Conservation (phyloP, 345 rosid genomes). For the Brassica napus region DNA sequence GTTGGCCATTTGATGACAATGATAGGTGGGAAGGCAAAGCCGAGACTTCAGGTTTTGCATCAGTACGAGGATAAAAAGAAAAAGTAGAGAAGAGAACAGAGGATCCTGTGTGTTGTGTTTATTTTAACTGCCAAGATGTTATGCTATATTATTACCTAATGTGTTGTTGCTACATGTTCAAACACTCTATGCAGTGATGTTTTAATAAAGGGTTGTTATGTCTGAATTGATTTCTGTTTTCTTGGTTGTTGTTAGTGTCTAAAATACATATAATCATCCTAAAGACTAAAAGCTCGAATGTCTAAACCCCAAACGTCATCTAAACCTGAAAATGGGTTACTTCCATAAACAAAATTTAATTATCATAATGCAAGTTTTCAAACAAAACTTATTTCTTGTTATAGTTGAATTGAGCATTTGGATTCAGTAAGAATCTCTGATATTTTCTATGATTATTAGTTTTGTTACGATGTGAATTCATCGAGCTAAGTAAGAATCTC, state of each 20-base stretch:
- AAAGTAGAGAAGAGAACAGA: background rate
- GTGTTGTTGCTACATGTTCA: background rate
- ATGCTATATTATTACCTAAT: background rate
- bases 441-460: too few species aligned
- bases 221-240: background rate
- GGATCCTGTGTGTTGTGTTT: constrained; percentile 18
- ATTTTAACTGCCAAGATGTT: too few species aligned
- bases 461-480: too few species aligned
- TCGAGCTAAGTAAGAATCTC: too few species aligned
- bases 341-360: too few species aligned
- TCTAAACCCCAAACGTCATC: background rate
- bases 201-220: background rate
- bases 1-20: background rate
- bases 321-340: too few species aligned
- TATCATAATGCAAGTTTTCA: too few species aligned
- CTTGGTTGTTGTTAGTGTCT: background rate
- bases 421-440: too few species aligned
- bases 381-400: too few species aligned
- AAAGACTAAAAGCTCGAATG: background rate
- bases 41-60: constrained; percentile 59
- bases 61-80: background rate
- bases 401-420: too few species aligned
- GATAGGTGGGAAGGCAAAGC: constrained; percentile 84
- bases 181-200: background rate
- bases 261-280: background rate